Evolutionary conservation across 2,329 filamentous ascomycete genomes (phyloP).

Genomic region (Celoporthe dispersa): DNA sequence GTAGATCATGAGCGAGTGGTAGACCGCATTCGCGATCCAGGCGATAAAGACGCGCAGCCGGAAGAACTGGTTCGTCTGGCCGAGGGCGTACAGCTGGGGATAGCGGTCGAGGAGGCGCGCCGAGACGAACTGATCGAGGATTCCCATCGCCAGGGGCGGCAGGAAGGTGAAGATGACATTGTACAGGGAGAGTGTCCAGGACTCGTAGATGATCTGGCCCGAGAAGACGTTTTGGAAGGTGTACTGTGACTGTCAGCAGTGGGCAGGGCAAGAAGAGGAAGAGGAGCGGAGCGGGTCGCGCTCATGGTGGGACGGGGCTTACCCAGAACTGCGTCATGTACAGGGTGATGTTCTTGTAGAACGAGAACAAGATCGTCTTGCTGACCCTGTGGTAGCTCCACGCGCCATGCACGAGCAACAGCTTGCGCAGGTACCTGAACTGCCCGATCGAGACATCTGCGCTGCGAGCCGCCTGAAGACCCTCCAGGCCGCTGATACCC

Average conservation of each 20-base stretch:
- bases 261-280: not conserved
- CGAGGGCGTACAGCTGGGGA: slow-evolving; percentile 91
- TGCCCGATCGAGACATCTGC: slow-evolving; percentile 96
- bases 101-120: slow-evolving; percentile 92
- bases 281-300: no score
- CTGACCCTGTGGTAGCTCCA: slow-evolving; percentile 98
- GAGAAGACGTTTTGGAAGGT: slow-evolving; percentile 99
- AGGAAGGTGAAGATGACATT: slow-evolving; percentile 98
- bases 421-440: slow-evolving; percentile 91
- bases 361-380: slow-evolving; percentile 97
- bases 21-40: slow-evolving; percentile 94
- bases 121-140: slow-evolving; percentile 97
- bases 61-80: slow-evolving; percentile 93
- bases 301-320: no score
- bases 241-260: slow-evolving; percentile 62
- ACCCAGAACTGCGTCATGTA: slow-evolving; percentile 99
- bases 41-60: slow-evolving; percentile 87
- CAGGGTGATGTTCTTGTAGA: slow-evolving; percentile 98
- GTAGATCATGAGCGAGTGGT: slow-evolving; percentile 94
- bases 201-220: slow-evolving; percentile 97
- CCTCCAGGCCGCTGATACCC: slow-evolving; percentile 95
- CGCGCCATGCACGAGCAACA: slow-evolving; percentile 90
- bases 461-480: slow-evolving; percentile 92
- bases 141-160: slow-evolving; percentile 90
- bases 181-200: slow-evolving; percentile 99